Evolutionary conservation across 352 stramenopile species (phyloP).

Genomic region (Pythium plurisporium): DNA sequence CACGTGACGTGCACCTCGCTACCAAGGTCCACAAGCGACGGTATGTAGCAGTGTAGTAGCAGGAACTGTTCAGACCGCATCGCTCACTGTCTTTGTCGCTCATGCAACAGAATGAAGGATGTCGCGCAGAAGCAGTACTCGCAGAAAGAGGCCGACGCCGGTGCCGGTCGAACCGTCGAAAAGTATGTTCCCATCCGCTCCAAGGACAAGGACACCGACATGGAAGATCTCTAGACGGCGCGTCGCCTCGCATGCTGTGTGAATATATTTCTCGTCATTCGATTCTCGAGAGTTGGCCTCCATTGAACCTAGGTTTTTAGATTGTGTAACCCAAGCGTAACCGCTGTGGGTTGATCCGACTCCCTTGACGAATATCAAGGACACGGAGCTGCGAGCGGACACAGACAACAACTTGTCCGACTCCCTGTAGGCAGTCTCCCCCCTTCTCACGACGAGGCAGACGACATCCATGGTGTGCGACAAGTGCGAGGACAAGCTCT

Average conservation of each 20-base stretch:
- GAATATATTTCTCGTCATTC: slow-evolving; percentile 17
- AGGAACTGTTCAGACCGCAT: too few species aligned
- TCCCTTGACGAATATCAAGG: too few species aligned
- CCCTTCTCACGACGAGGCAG: too few species aligned
- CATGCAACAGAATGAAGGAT: slow-evolving; percentile 62
- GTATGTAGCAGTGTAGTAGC: too few species aligned
- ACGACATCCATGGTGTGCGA: slow-evolving; percentile 81
- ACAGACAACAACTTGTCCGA: too few species aligned
- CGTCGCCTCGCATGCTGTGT: not conserved
- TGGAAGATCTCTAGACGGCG: slow-evolving; percentile 60
- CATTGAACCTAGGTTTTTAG: slow-evolving; percentile 1
- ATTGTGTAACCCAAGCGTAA: not conserved
- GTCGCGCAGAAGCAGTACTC: slow-evolving; percentile 89
- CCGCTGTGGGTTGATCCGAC: not conserved
- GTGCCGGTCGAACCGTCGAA: slow-evolving; percentile 67
- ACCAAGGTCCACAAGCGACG: slow-evolving; percentile 87
- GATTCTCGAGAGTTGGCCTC: too few species aligned
- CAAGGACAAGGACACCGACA: slow-evolving; percentile 32
- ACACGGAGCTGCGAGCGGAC: too few species aligned
- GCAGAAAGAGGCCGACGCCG: slow-evolving; percentile 76
- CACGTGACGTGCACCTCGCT: slow-evolving; percentile 70
- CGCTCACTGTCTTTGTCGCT: not conserved
- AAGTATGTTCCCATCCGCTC: slow-evolving; percentile 60
- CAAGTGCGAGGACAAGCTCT: slow-evolving; percentile 74
- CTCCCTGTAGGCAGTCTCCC: too few species aligned